phyloP scores from a whole-genome alignment of 306 rosid species.

The Cicer cuneatum region DNA sequence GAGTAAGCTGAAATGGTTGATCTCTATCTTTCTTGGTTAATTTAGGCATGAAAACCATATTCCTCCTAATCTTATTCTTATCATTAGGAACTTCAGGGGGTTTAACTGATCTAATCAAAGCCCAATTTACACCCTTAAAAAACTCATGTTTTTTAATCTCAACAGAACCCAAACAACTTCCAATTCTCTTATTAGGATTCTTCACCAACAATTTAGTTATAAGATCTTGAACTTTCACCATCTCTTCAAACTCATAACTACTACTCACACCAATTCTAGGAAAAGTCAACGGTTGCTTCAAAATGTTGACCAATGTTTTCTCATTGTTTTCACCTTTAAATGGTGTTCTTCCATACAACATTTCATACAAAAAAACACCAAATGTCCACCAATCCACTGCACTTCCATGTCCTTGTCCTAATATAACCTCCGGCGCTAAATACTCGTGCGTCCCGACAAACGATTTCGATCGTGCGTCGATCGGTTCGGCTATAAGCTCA shows the following conservation, averaged over 20 bases:
- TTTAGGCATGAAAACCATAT: slow-evolving; percentile 69
- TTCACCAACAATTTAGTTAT: slow-evolving; percentile 82
- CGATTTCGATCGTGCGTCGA: slow-evolving; percentile 78
- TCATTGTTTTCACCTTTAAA: slow-evolving; percentile 96
- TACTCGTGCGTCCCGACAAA: slow-evolving; percentile 97
- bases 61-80: slow-evolving; percentile 56
- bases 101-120: slow-evolving; percentile 79
- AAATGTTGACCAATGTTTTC: slow-evolving; percentile 78
- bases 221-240: slow-evolving; percentile 80
- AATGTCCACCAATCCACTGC: slow-evolving; percentile 99
- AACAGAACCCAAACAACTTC: slow-evolving; percentile 80
- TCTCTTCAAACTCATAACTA: slow-evolving; percentile 78
- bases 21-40: slow-evolving; percentile 74
- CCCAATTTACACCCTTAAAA: slow-evolving; percentile 90
- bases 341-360: slow-evolving; percentile 88
- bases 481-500: slow-evolving; percentile 90
- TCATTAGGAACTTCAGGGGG: slow-evolving; percentile 86
- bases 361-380: slow-evolving; percentile 89
- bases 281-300: slow-evolving; percentile 72
- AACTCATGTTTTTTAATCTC: slow-evolving; percentile 95
- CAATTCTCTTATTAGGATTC: slow-evolving; percentile 92
- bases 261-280: slow-evolving; percentile 66
- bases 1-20: slow-evolving; percentile 78
- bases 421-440: slow-evolving; percentile 90
- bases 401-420: slow-evolving; percentile 96